Evolutionary conservation across 768 basidiomycete genomes (phyloP).

Genomic region (Tulasnella sp.): DNA sequence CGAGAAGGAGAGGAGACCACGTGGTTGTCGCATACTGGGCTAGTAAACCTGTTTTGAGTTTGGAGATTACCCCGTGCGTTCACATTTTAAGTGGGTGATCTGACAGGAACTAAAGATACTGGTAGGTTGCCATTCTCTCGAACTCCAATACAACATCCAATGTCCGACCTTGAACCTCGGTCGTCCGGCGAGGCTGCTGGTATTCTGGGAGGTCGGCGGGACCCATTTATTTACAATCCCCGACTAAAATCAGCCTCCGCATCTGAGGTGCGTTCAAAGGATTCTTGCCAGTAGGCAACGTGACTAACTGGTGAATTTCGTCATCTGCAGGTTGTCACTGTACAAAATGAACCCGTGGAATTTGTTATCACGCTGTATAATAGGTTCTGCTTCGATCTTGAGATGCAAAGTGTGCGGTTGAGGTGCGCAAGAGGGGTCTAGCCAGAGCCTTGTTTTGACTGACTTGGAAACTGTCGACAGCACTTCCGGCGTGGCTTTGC

Average conservation of each 20-base stretch:
- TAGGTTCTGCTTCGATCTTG: conserved; percentile 87
- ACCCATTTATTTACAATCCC: conserved; percentile 92
- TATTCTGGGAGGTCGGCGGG: conserved; percentile 35
- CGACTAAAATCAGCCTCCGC: conserved; percentile 49
- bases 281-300: conserved; percentile 38
- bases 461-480: conserved; percentile 40
- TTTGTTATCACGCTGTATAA: conserved; percentile 82
- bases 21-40: conserved; percentile 82
- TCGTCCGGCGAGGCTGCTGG: neutral
- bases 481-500: conserved; percentile 74
- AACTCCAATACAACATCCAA: conserved; percentile 66
- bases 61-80: conserved; percentile 71
- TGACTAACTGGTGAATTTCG: neutral
- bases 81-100: neutral
- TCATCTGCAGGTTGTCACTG: conserved; percentile 52
- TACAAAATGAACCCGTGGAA: conserved; percentile 79
- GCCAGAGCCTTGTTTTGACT: neutral
- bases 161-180: conserved; percentile 31
- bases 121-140: conserved; percentile 66
- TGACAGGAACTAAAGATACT: conserved; percentile 25
- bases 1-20: conserved; percentile 70
- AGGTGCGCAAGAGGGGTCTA: conserved; percentile 51
- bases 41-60: conserved; percentile 68
- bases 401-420: conserved; percentile 72
- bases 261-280: conserved; percentile 49